These are phyloP conservation scores for Penicillium paxilli DNA, from an alignment of 495 filamentous ascomycete species.

Conservation along the genomic window DNA sequence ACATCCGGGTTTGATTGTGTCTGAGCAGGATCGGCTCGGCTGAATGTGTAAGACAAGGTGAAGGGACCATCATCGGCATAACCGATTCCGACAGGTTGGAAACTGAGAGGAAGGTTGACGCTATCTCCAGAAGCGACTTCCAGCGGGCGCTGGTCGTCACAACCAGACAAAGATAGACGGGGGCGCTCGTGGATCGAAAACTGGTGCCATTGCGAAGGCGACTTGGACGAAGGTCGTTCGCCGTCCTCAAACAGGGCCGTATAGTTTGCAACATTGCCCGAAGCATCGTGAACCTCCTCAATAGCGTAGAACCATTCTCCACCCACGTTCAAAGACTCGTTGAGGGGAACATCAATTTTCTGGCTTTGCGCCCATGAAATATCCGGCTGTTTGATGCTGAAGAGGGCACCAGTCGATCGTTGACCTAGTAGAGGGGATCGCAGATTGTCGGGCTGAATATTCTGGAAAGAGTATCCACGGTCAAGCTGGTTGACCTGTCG, in stretches of 20 bases:
- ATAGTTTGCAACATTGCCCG: constrained; percentile 85
- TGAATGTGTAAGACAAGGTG: constrained; percentile 55
- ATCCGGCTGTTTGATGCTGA: constrained; percentile 52
- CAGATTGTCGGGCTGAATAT: constrained; percentile 85
- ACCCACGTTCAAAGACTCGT: constrained; percentile 75
- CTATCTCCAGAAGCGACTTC: constrained; percentile 74
- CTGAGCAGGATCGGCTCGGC: constrained; percentile 54
- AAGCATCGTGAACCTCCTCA: constrained; percentile 87
- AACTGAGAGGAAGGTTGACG: constrained; percentile 69
- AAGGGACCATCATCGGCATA: constrained; percentile 46
- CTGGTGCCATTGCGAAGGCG: constrained; percentile 70
- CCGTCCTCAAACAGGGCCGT: constrained; percentile 55
- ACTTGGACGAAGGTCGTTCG: constrained; percentile 56
- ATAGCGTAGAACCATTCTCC: constrained; percentile 88
- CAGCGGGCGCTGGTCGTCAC: constrained; percentile 76
- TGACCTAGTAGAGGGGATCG: constrained; percentile 68
- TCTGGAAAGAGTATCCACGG: constrained; percentile 78
- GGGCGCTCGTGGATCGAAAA: constrained; percentile 90
- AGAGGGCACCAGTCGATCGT: constrained; percentile 54
- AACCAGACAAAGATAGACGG: constrained; percentile 64
- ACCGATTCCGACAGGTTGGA: constrained; percentile 57
- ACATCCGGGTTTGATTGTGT: constrained; percentile 58
- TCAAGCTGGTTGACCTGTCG: constrained; percentile 75
- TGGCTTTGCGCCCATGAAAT: constrained; percentile 80
- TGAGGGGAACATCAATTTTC: constrained; percentile 73